Evolutionary conservation across 371 early-diverging fungal genomes (phyloP).

Genomic region (Nosema bombycis): DNA sequence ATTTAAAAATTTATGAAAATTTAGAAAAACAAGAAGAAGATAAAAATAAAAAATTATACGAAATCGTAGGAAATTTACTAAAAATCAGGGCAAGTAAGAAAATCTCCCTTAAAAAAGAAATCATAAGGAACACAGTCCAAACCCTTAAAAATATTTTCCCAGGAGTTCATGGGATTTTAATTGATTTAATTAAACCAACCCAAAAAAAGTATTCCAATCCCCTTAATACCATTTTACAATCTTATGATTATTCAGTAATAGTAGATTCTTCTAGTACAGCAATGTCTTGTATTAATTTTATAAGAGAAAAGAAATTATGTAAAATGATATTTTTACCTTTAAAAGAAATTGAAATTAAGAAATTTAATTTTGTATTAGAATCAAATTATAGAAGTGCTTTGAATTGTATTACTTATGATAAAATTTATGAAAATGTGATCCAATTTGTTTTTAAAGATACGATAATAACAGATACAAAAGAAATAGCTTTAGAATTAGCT

Average conservation of each 20-base stretch:
- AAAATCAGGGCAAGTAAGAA: constrained; percentile 71
- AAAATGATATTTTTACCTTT: constrained; percentile 86
- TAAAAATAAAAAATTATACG: constrained; percentile 73
- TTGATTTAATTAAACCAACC: constrained; percentile 79
- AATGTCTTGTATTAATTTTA: constrained; percentile 70
- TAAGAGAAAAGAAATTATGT: constrained; percentile 82
- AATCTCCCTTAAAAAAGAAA: constrained; percentile 73
- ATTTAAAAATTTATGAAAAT: constrained; percentile 16
- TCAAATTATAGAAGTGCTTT: not conserved
- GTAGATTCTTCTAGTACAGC: constrained; percentile 68
- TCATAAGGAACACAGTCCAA: constrained; percentile 70
- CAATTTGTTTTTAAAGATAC: constrained; percentile 71
- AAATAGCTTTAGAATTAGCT: constrained; percentile 56
- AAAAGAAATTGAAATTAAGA: constrained; percentile 68
- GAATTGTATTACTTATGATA: constrained; percentile 74
- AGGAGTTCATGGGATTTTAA: constrained; percentile 80
- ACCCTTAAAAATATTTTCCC: constrained; percentile 52
- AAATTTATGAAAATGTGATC: constrained; percentile 71
- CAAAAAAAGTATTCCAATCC: constrained; percentile 82
- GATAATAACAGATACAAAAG: constrained; percentile 37
- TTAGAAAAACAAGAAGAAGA: constrained; percentile 67
- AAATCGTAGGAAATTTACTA: constrained; percentile 43
- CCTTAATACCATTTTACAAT: constrained; percentile 68
- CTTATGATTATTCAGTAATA: constrained; percentile 68
- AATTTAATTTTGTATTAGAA: constrained; percentile 58